These are phyloP conservation scores for Iris pallida DNA, from an alignment of 116 monocot species.

Conservation along the genomic window DNA sequence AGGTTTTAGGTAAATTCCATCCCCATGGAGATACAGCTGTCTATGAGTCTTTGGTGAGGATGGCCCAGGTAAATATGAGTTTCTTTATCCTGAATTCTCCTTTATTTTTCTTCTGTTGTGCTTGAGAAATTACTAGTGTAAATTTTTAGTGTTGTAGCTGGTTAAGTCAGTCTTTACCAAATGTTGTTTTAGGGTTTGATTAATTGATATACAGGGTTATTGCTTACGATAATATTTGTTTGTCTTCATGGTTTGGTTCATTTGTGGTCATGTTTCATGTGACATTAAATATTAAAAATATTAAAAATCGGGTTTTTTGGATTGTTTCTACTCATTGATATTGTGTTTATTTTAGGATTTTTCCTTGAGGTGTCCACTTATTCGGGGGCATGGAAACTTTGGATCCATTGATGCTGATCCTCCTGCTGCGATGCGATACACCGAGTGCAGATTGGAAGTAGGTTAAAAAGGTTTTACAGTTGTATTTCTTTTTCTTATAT, in stretches of 20 bases:
- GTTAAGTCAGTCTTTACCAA: no score
- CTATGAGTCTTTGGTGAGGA: constrained; percentile 92
- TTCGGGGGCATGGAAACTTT: constrained; percentile 95
- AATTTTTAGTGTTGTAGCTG: no score
- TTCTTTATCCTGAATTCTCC: not conserved
- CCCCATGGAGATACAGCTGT: constrained; percentile 97
- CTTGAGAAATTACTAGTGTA: no score
- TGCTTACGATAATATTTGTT: no score
- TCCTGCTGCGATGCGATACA: constrained; percentile 97
- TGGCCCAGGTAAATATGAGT: constrained; percentile 77
- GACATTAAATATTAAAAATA: no score
- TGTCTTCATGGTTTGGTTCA: not conserved
- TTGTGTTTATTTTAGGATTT: constrained; percentile 54
- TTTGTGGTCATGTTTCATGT: not conserved
- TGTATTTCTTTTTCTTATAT: not conserved
- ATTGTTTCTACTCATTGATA: no score
- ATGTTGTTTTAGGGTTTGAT: no score
- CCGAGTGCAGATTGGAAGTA: constrained; percentile 98
- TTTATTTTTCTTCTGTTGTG: not conserved
- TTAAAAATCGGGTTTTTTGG: no score
- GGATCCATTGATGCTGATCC: constrained; percentile 99
- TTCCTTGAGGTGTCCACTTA: constrained; percentile 75
- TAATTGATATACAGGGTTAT: no score
- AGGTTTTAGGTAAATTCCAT: constrained; percentile 99
- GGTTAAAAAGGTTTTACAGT: constrained; percentile 11